These are phyloP conservation scores for Hypoxylon subgilvum DNA, from an alignment of 495 filamentous ascomycete genomes.

Conservation along the genomic window DNA sequence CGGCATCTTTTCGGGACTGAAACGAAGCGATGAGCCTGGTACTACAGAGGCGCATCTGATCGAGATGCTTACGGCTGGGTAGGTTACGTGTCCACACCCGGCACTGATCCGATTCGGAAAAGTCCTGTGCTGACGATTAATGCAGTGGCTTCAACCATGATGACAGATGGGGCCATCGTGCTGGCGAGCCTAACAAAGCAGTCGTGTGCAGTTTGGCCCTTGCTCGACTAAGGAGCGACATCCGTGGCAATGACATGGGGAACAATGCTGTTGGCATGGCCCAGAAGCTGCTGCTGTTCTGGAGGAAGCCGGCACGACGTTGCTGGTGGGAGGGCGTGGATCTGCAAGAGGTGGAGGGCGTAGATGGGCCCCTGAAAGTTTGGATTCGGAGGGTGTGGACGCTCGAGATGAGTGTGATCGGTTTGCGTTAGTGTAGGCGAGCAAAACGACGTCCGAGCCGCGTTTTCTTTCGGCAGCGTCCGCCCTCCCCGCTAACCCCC, in stretches of 20 bases:
- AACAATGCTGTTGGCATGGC: slow-evolving; percentile 95
- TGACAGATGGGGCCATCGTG: slow-evolving; percentile 93
- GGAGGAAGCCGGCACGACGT: slow-evolving; percentile 92
- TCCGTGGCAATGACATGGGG: slow-evolving; percentile 74
- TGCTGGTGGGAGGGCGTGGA: slow-evolving; percentile 99
- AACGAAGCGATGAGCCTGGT: slow-evolving; percentile 92
- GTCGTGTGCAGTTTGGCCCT: slow-evolving; percentile 96
- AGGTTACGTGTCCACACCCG: slow-evolving; percentile 40
- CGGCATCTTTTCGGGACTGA: slow-evolving; percentile 93
- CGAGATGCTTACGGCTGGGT: slow-evolving; percentile 99
- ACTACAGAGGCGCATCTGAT: slow-evolving; percentile 98
- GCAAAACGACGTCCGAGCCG: slow-evolving; percentile 35
- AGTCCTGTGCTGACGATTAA: slow-evolving; percentile 15
- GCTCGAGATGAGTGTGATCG: slow-evolving; percentile 97
- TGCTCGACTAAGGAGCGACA: slow-evolving; percentile 89
- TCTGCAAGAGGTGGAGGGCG: slow-evolving; percentile 83
- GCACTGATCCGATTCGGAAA: background rate
- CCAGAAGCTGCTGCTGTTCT: slow-evolving; percentile 97
- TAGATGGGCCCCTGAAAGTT: slow-evolving; percentile 91
- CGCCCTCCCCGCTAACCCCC: too few relatives aligned
- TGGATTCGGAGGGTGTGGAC: slow-evolving; percentile 99
- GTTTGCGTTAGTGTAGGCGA: slow-evolving; percentile 65
- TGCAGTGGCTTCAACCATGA: slow-evolving; percentile 92
- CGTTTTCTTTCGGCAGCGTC: slow-evolving; percentile 24
- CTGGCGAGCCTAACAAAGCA: slow-evolving; percentile 94